Base-by-base conservation (phyloP, 768 basidiomycete genomes). In the Russula earlei region DNA sequence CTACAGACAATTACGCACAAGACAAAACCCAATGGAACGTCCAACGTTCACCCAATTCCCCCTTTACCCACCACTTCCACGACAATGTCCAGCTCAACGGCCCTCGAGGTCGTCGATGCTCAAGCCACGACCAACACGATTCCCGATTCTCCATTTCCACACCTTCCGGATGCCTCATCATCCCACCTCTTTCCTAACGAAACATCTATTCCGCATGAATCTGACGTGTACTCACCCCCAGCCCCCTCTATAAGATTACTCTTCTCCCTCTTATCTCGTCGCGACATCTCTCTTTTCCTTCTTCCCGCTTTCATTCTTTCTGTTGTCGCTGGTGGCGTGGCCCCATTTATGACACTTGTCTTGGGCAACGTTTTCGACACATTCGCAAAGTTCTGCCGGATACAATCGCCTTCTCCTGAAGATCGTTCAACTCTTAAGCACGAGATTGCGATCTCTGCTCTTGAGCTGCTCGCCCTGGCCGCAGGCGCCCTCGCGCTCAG, bases 261-360 rank as follows among this genome's bases (percentile, higher is more conserved):
- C 52, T 91, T 87, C 66, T 79, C 81, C 10, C 77, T 84, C 63
- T 72, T 84, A 60, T 73, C 82, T 1, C 71, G 74, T 11, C 74
- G 77, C 48, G 83, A 87, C 61, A 65, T 77, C 63, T 66, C 82
- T 50, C 56, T 75, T 25, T 73, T 86, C 61, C 73, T 90, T 58
- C 46, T 81, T 22, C 91, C 91, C 4, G 87, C 84, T 5, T 57
- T 82, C 55, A 8, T 77, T 51, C 73, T 82, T 12, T 85, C 90
- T 19, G 53, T 85, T 42, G 71, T 77, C 48, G 77, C 84, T 3
- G 86, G 87, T 36, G 80, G 82, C 31, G 76, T 90, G 52, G 86
- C 85, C 0, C 90, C 91, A 1, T 87, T 85, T 75, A 92, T 93
- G 89, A 91, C 91, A 7, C 72, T 79, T 31, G 80, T 90, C 63